Evolutionary conservation across 1,284 basidiomycete genomes (phyloP).

Genomic region (Puccinia coronata): DNA sequence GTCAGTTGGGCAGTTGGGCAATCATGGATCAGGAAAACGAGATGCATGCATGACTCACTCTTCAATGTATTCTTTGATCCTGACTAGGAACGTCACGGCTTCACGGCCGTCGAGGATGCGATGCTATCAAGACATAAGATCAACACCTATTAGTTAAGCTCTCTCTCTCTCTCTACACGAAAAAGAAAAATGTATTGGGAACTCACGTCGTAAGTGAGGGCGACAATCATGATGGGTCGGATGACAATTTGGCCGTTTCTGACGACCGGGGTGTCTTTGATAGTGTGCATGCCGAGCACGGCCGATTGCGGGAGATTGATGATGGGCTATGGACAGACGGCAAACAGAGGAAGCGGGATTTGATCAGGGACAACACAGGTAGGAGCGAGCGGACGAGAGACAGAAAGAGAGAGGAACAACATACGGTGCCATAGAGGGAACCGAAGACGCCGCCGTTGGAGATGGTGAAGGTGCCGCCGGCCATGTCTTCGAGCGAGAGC

Average conservation of each 20-base stretch:
- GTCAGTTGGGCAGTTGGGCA: no score
- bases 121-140: conserved; percentile 65
- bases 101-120: conserved; percentile 92
- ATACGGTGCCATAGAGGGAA: conserved; percentile 90
- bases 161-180: no score
- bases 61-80: conserved; percentile 61
- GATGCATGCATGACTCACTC: conserved; percentile 51
- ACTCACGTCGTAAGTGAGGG: conserved; percentile 53
- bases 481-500: conserved; percentile 89
- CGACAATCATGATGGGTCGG: conserved; percentile 85
- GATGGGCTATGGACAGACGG: conserved; percentile 54
- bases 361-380: no score
- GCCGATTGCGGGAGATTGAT: conserved; percentile 96
- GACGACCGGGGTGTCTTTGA: conserved; percentile 91
- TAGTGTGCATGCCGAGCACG: conserved; percentile 90
- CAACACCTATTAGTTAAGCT: no score
- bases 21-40: no score
- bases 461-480: conserved; percentile 96
- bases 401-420: not conserved
- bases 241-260: conserved; percentile 92
- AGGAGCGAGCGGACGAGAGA: no score
- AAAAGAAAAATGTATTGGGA: no score
- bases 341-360: no score
- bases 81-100: conserved; percentile 95
- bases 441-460: conserved; percentile 99